Percentiles rank a stretch among this genome's conserved stretches.
Evolutionary conservation across 2,329 filamentous ascomycete genomes (phyloP).

Genomic region (Lecanicillium sp.): DNA sequence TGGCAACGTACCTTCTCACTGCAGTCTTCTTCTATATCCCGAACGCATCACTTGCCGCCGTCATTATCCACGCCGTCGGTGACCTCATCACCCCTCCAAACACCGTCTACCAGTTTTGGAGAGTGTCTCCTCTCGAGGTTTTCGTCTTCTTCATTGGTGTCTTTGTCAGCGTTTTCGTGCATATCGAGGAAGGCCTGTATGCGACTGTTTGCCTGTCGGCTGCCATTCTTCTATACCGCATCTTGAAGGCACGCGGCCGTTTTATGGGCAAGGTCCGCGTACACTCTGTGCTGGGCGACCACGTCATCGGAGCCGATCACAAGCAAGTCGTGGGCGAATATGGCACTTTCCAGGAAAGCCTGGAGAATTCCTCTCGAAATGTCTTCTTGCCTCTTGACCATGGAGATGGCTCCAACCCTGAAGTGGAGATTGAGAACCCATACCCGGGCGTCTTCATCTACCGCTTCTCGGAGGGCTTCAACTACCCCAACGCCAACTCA

Average conservation of each 20-base stretch:
- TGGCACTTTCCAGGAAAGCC: slow-evolving; percentile 36
- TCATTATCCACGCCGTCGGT: slow-evolving; percentile 87
- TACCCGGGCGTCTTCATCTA: slow-evolving; percentile 49
- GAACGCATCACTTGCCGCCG: slow-evolving; percentile 63
- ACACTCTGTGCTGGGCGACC: slow-evolving; percentile 73
- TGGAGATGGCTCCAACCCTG: slow-evolving; percentile 43
- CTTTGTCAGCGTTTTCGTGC: slow-evolving; percentile 70
- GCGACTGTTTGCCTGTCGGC: slow-evolving; percentile 65
- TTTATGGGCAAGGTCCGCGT: slow-evolving; percentile 76
- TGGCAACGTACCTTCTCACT: slow-evolving; percentile 77
- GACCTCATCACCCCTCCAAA: slow-evolving; percentile 80
- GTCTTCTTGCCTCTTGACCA: slow-evolving; percentile 41
- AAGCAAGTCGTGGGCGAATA: slow-evolving; percentile 38
- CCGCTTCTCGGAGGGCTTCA: slow-evolving; percentile 47
- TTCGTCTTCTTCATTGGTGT: slow-evolving; percentile 82
- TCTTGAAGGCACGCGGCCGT: slow-evolving; percentile 69
- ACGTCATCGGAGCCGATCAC: slow-evolving; percentile 52
- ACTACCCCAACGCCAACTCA: slow-evolving; percentile 45
- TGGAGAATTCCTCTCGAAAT: slow-evolving; percentile 24
- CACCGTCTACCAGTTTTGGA: slow-evolving; percentile 82
- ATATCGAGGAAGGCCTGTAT: slow-evolving; percentile 83
- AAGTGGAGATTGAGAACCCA: slow-evolving; percentile 34
- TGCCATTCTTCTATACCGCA: slow-evolving; percentile 66
- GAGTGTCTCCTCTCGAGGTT: slow-evolving; percentile 73
- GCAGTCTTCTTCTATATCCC: slow-evolving; percentile 88